Base-by-base conservation (phyloP, 225 moss, liverwort and hornwort genomes). In the Lunularia cruciata region DNA sequence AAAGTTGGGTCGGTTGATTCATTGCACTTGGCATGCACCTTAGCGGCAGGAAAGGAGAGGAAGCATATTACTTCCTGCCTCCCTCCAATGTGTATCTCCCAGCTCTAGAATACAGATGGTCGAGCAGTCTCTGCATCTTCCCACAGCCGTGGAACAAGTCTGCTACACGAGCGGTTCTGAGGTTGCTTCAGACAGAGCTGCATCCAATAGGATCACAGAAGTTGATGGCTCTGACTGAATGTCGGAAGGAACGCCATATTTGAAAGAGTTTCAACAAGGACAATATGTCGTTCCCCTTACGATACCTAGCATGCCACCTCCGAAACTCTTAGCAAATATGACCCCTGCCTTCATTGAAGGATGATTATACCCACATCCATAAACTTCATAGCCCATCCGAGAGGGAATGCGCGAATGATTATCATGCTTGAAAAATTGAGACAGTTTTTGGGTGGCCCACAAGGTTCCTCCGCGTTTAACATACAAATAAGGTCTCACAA, bases 141-240 rank as follows among this genome's bases (percentile, higher is more conserved):
- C 72, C 60, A 61, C 57, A 65, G 54, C 55, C 40, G 54, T 28
- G 35, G 68, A 66, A 34, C 39, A 57, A 47, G 38, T 42, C 65
- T 71, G 70, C 74, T 74, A 42, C 71, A 57, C 40, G 51, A 59
- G 71, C 71, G 47, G 59, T 61, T 71, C 61, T 69, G 40, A 56
- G 42, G 69, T 57, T 73, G 47, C 67, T 55, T 67, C 72, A 68
- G 42, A 53, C 18, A 71, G 27, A 54, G 58, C 70, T 59, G 65
- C 74, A 79, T 71, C 74, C 59, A 75, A 64, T 71, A 40, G 59
- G 40, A 74, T 74, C 71, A 74, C 32, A 71, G 65, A 63, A 31
- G 56, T 68, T 69, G 56, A 67, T 59, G 77, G 72, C 59, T 66
- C 19, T 60, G 35, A 31, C 47, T 32, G 55, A 68, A 47, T 34